A percentile compares a stretch with the other conserved stretches of the same genome.
These are phyloP conservation scores for Microsporum ferrugineum DNA, from an alignment of 2,329 filamentous ascomycete genomes.

Conservation along the genomic window DNA sequence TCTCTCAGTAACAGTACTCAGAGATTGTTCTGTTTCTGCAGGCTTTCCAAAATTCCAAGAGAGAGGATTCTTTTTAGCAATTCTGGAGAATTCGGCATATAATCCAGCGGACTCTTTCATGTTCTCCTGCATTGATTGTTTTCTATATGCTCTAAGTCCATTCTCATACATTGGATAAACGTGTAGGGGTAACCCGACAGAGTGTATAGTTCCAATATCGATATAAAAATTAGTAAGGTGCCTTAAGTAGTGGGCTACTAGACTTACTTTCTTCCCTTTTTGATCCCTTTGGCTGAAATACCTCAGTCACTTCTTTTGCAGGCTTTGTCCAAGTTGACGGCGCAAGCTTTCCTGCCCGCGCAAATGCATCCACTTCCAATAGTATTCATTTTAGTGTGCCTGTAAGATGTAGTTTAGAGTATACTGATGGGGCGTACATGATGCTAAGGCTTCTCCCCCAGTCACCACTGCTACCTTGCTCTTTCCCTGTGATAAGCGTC, in stretches of 20 bases:
- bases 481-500: constrained; percentile 44
- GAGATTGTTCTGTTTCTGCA: constrained; percentile 38
- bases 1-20: constrained; percentile 43
- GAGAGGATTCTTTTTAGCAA: constrained; percentile 43
- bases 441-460: constrained; percentile 55
- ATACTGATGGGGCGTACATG: constrained; percentile 22
- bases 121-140: constrained; percentile 46
- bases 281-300: constrained; percentile 43
- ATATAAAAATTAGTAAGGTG: background rate
- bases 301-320: constrained; percentile 35
- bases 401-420: constrained; percentile 3
- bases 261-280: constrained; percentile 33
- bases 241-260: background rate
- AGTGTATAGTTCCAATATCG: constrained; percentile 48
- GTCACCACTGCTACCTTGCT: constrained; percentile 48
- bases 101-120: constrained; percentile 47
- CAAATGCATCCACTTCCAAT: constrained; percentile 41
- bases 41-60: constrained; percentile 48
- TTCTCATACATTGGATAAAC: constrained; percentile 59
- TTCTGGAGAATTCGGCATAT: constrained; percentile 50
- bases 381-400: background rate
- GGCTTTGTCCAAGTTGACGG: constrained; percentile 50
- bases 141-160: constrained; percentile 45
- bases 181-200: constrained; percentile 53
- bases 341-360: constrained; percentile 42